These are phyloP conservation scores for Oehlia diaphana DNA, from an alignment of 192 early-diverging fungal species.

Conservation along the genomic window DNA sequence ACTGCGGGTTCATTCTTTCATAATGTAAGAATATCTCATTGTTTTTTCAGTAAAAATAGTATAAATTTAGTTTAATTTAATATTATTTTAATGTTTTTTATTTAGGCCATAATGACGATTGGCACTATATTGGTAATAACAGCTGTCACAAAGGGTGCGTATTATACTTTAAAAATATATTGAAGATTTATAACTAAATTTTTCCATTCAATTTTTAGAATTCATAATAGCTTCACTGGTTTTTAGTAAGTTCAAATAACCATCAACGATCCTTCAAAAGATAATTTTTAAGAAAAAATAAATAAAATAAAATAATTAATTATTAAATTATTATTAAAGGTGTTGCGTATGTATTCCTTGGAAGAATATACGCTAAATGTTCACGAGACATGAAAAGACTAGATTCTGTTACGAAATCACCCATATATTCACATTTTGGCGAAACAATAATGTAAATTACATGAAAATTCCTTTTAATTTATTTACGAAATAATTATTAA, in stretches of 20 bases:
- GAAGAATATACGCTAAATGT: conserved; percentile 67
- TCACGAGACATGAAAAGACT: conserved; percentile 86
- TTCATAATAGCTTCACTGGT: background rate
- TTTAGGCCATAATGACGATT: conserved; percentile 40
- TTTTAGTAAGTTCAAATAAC: background rate
- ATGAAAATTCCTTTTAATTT: background rate
- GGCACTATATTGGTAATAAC: conserved; percentile 63
- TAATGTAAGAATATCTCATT: conserved; percentile 16
- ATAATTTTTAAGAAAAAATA: no score
- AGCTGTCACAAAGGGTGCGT: conserved; percentile 66
- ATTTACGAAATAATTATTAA: background rate
- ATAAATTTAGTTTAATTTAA: background rate
- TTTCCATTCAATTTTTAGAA: background rate
- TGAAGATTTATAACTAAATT: conserved; percentile 32
- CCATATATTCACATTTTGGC: conserved; percentile 68
- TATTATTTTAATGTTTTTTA: background rate
- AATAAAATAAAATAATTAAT: background rate
- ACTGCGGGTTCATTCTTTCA: conserved; percentile 53
- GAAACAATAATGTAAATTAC: conserved; percentile 58
- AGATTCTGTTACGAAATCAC: conserved; percentile 61
- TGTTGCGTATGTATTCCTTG: conserved; percentile 48
- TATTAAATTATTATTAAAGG: background rate
- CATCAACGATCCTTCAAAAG: no score
- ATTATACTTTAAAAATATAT: conserved; percentile 57
- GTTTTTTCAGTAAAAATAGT: background rate